A percentile compares a stretch with the other conserved stretches of the same genome.
phyloP scores from a whole-genome alignment of 768 basidiomycete genomes.

The Pisolithus orientalis region DNA sequence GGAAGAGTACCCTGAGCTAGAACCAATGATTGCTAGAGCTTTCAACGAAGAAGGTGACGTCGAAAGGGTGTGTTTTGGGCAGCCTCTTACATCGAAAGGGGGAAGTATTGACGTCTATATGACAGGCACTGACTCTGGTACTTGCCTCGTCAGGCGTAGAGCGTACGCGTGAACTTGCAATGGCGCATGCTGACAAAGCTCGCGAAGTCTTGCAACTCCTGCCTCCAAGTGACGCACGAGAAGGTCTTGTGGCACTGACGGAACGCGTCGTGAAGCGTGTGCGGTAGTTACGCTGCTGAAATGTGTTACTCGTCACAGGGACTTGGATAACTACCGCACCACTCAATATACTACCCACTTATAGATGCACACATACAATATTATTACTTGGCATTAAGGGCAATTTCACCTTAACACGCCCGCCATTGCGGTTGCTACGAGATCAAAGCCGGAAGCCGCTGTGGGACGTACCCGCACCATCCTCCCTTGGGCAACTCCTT shows the following conservation, averaged over 20 bases:
- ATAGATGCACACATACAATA: neutral
- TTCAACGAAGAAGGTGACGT: conserved; percentile 76
- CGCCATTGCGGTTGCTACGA: too few species aligned
- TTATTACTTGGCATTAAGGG: too few species aligned
- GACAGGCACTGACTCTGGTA: conserved; percentile 59
- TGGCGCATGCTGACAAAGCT: conserved; percentile 70
- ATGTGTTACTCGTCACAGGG: neutral
- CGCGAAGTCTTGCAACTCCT: conserved; percentile 59
- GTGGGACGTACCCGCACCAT: too few species aligned
- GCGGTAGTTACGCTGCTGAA: conserved; percentile 28
- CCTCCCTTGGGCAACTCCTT: too few species aligned
- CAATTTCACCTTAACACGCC: too few species aligned
- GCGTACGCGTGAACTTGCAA: conserved; percentile 73
- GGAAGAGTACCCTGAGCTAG: conserved; percentile 74
- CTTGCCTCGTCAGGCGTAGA: conserved; percentile 66
- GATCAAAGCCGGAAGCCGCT: too few species aligned
- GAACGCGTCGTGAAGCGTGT: conserved; percentile 59
- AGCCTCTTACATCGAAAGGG: neutral
- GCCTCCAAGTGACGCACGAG: conserved; percentile 76
- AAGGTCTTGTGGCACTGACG: conserved; percentile 68
- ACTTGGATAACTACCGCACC: neutral
- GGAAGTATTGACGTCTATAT: neutral
- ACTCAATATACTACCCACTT: neutral
- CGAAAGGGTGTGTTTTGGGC: conserved; percentile 49
- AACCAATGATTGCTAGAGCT: conserved; percentile 71